These are phyloP conservation scores for Fusarium mundagurra DNA, from an alignment of 2,329 filamentous ascomycete genomes.

Conservation along the genomic window DNA sequence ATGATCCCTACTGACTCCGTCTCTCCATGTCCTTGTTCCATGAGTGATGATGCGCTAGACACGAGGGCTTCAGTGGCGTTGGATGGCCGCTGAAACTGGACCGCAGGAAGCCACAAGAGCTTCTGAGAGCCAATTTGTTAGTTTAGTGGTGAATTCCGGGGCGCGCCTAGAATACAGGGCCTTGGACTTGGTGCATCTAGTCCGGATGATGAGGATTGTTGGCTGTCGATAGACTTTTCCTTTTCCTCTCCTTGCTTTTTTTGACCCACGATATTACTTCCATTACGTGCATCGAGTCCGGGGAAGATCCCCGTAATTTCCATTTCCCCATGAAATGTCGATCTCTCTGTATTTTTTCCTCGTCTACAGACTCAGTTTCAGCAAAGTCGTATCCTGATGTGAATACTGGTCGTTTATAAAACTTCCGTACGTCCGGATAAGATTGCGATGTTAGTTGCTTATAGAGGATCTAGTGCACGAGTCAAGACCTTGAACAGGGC, in stretches of 20 bases:
- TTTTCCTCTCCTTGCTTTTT: neutral
- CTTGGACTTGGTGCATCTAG: neutral
- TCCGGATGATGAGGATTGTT: neutral
- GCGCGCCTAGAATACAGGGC: neutral
- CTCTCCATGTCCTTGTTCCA: neutral
- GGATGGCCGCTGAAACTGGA: neutral
- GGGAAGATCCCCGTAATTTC: neutral
- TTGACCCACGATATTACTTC: neutral
- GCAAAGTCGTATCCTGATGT: neutral
- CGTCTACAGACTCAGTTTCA: neutral
- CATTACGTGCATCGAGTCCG: neutral
- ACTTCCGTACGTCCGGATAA: slow-evolving; percentile 1
- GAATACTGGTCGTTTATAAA: neutral
- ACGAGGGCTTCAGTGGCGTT: neutral
- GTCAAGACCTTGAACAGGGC: slow-evolving; percentile 2
- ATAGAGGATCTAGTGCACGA: neutral
- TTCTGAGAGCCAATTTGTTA: neutral
- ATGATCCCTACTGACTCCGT: neutral
- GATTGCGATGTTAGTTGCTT: neutral
- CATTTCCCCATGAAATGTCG: neutral
- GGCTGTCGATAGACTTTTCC: neutral
- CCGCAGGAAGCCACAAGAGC: neutral
- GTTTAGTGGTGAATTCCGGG: neutral
- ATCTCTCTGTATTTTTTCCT: neutral
- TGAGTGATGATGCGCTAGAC: neutral